These are phyloP conservation scores for Beauveria sp. DNA, from an alignment of 2,329 filamentous ascomycete genomes.

Conservation along the genomic window DNA sequence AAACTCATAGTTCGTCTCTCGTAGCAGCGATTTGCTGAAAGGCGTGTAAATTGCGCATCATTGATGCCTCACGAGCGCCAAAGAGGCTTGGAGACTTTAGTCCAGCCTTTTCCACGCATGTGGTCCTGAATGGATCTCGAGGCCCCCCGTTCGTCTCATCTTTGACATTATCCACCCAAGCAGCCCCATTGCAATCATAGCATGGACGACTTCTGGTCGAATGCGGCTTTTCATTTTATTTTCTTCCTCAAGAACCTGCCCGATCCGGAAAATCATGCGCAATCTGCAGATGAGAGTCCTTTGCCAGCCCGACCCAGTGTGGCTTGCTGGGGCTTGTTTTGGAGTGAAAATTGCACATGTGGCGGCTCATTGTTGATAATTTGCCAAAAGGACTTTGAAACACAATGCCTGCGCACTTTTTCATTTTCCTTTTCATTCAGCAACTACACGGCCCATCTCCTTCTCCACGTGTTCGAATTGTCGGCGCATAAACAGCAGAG, in stretches of 20 bases:
- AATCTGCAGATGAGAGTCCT: background rate
- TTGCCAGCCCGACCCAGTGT: background rate
- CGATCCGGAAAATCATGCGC: background rate
- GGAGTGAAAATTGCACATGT: background rate
- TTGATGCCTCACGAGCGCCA: background rate
- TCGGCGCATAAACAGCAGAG: no score
- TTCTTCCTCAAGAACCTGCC: background rate
- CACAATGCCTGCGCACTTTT: background rate
- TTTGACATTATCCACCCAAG: background rate
- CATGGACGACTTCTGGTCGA: background rate
- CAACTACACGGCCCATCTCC: no score
- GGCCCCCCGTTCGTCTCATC: background rate
- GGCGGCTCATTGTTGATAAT: background rate
- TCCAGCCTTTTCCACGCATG: background rate
- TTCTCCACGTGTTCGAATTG: no score
- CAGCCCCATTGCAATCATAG: background rate
- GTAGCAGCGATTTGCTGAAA: background rate
- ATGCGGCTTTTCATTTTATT: background rate
- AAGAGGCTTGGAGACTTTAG: background rate
- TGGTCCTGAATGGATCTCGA: background rate
- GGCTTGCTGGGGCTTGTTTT: background rate
- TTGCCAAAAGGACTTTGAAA: background rate
- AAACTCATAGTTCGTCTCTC: background rate
- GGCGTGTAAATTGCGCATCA: background rate
- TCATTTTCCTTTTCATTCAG: background rate